These are phyloP conservation scores for Haematococcus lacustris DNA, from an alignment of 139 green algal genomes.

Conservation along the genomic window DNA sequence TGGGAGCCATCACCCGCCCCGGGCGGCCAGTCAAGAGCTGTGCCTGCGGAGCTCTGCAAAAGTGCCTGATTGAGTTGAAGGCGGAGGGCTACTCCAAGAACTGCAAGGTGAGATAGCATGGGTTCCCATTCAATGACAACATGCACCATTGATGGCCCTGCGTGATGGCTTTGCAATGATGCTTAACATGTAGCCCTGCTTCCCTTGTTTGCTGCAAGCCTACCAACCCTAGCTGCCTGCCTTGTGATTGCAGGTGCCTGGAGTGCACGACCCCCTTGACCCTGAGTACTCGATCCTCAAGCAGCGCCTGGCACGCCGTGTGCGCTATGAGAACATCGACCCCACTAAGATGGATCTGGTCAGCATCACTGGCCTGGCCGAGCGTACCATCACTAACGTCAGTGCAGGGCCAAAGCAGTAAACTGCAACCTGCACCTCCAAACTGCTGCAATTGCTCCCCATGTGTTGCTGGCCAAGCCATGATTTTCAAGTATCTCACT, in stretches of 20 bases:
- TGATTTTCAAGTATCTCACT: no score
- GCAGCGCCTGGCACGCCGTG: constrained; percentile 58
- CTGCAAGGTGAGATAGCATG: constrained; percentile 23
- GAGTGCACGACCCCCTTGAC: constrained; percentile 64
- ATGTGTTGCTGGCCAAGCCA: no score
- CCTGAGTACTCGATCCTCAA: constrained; percentile 82
- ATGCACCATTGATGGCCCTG: no score
- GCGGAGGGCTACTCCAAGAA: constrained; percentile 34
- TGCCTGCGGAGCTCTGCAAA: constrained; percentile 78
- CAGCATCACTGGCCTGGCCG: constrained; percentile 66
- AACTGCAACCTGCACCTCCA: no score
- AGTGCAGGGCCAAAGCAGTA: no score
- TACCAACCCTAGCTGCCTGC: neutral
- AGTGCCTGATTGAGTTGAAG: constrained; percentile 34
- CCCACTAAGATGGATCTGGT: constrained; percentile 47
- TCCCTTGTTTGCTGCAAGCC: neutral
- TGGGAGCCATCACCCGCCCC: constrained; percentile 63
- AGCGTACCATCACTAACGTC: constrained; percentile 71
- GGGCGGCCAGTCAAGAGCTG: constrained; percentile 43
- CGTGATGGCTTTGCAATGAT: no score
- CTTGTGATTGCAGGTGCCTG: constrained; percentile 7
- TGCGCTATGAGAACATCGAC: constrained; percentile 36
- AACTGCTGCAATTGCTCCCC: no score
- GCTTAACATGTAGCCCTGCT: no score
- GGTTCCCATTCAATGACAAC: no score